Conservation (phyloP, 129 eudicot genomes). For the Lonicera japonica region DNA sequence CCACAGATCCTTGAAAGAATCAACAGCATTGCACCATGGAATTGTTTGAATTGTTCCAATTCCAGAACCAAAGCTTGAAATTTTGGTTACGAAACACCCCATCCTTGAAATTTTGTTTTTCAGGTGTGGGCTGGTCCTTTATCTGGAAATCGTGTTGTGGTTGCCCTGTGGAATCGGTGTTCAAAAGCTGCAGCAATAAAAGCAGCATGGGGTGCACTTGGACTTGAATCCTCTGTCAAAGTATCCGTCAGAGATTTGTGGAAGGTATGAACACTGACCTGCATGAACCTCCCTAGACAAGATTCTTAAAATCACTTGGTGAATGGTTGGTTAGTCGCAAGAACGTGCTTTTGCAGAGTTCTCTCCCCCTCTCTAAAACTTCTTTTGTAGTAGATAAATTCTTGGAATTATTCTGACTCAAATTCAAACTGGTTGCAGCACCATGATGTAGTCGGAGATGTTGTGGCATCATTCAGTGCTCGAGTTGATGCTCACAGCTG, state of each 20-base stretch:
- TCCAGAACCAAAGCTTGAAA: too few relatives aligned
- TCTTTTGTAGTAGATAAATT: not conserved
- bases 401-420: not conserved
- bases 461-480: slow-evolving; percentile 48
- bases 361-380: not conserved
- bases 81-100: too few relatives aligned
- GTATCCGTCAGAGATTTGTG: slow-evolving; percentile 81
- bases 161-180: slow-evolving; percentile 86
- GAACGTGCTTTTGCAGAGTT: not conserved
- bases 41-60: too few relatives aligned
- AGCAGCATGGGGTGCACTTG: slow-evolving; percentile 62
- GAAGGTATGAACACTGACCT: slow-evolving; percentile 45
- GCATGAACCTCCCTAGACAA: not conserved
- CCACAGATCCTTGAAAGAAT: too few relatives aligned
- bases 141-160: slow-evolving; percentile 52
- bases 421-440: slow-evolving; percentile 43
- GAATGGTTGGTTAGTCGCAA: not conserved
- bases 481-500: slow-evolving; percentile 68
- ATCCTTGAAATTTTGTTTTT: slow-evolving; percentile 14
- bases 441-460: slow-evolving; percentile 34
- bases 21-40: too few relatives aligned
- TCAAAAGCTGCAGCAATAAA: slow-evolving; percentile 43
- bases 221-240: slow-evolving; percentile 50
- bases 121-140: slow-evolving; percentile 98
- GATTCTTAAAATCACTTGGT: too few relatives aligned